Evolutionary conservation across 768 basidiomycete species (phyloP).

Genomic region (Tricholoma matsutake): DNA sequence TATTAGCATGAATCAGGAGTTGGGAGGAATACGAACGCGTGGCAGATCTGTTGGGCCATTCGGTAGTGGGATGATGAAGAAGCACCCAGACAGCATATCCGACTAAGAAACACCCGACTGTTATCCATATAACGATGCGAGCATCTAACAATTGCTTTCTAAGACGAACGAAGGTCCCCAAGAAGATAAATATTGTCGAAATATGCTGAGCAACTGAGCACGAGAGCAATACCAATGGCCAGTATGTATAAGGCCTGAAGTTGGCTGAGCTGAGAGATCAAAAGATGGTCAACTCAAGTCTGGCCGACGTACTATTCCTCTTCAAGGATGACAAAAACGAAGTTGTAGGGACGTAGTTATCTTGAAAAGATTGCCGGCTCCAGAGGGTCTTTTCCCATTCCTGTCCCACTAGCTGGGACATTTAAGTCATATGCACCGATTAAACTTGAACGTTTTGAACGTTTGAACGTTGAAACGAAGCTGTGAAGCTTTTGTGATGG

Average conservation of each 20-base stretch:
- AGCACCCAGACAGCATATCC: constrained; percentile 67
- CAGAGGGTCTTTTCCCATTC: constrained; percentile 77
- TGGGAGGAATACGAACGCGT: constrained; percentile 14
- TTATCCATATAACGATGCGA: constrained; percentile 63
- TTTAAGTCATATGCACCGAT: background rate
- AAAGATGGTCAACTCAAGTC: constrained; percentile 9
- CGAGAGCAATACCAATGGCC: constrained; percentile 64
- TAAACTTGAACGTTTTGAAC: background rate
- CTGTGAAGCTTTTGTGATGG: too few relatives aligned
- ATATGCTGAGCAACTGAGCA: constrained; percentile 85
- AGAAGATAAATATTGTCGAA: constrained; percentile 75
- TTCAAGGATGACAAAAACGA: constrained; percentile 77
- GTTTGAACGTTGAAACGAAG: background rate
- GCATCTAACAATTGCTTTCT: constrained; percentile 65
- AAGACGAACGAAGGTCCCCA: constrained; percentile 74
- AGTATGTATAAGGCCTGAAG: constrained; percentile 76
- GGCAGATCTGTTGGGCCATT: constrained; percentile 10
- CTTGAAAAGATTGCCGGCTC: constrained; percentile 71
- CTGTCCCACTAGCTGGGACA: constrained; percentile 10
- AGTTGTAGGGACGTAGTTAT: constrained; percentile 77
- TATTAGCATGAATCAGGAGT: background rate
- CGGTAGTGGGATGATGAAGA: constrained; percentile 32
- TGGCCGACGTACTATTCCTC: constrained; percentile 62
- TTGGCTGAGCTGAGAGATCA: constrained; percentile 64
- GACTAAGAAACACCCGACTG: constrained; percentile 52